Conservation (phyloP, 2,329 filamentous ascomycete genomes). For the Ophiosphaerella narmari region DNA sequence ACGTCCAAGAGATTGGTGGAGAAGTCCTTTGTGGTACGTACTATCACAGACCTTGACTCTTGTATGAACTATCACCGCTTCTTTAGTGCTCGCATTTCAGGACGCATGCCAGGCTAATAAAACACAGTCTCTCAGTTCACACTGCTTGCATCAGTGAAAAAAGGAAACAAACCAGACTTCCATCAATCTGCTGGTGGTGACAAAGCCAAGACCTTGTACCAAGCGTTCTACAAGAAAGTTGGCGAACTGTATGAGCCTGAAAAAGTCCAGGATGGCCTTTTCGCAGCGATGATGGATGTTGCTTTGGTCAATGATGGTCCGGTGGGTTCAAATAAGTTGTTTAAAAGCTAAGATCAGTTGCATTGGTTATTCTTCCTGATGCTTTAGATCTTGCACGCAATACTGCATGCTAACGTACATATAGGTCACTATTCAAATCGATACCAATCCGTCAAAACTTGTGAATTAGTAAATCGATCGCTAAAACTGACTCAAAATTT, state of each 20-base stretch:
- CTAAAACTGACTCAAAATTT: not conserved
- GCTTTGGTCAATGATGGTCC: conserved; percentile 84
- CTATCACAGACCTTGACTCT: not conserved
- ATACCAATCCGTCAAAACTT: conserved; percentile 52
- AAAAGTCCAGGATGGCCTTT: conserved; percentile 90
- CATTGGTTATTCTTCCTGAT: not conserved
- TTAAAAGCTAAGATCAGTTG: not conserved
- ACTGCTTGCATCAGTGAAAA: conserved; percentile 88
- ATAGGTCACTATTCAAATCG: conserved; percentile 56
- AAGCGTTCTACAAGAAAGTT: conserved; percentile 79
- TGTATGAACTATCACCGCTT: too few relatives aligned
- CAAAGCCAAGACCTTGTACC: conserved; percentile 80
- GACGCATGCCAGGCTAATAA: conserved; percentile 12
- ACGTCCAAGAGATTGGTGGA: conserved; percentile 83
- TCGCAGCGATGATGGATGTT: conserved; percentile 99
- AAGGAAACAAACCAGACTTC: conserved; percentile 94
- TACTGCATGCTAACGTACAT: conserved; percentile 4
- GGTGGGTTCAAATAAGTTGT: conserved; percentile 60
- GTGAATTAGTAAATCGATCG: conserved; percentile 16
- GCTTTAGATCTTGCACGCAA: too few relatives aligned
- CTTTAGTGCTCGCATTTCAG: not conserved
- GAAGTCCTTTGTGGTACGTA: conserved; percentile 89
- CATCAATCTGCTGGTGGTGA: conserved; percentile 81
- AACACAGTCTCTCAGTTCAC: conserved; percentile 93
- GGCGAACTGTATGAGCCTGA: conserved; percentile 71